Conservation (phyloP, 257 asterid genomes). For the Solanum virginianum region DNA sequence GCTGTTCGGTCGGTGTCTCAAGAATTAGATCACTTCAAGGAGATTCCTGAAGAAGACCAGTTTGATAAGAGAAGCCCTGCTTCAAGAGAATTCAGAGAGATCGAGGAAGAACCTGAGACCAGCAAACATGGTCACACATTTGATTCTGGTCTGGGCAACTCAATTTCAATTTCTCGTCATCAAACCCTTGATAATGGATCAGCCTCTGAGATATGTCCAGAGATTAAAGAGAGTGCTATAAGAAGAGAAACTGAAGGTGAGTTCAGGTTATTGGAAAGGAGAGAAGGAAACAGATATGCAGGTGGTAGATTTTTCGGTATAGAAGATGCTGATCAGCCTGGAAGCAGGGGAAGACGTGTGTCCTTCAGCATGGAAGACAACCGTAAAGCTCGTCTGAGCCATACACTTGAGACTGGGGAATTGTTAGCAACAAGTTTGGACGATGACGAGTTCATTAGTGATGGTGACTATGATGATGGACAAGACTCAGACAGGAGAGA, state of each 20-base stretch:
- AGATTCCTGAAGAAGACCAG: constrained; percentile 49
- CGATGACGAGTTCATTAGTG: constrained; percentile 67
- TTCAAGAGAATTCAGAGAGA: constrained; percentile 36
- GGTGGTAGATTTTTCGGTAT: constrained; percentile 82
- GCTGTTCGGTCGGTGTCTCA: constrained; percentile 83
- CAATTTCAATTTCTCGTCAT: constrained; percentile 12
- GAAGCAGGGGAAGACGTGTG: constrained; percentile 73
- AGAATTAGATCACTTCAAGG: constrained; percentile 61
- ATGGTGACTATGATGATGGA: constrained; percentile 57
- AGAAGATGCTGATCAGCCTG: constrained; percentile 76
- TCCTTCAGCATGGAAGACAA: constrained; percentile 76
- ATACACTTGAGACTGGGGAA: constrained; percentile 52
- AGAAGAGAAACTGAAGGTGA: constrained; percentile 97
- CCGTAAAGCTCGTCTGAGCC: constrained; percentile 30
- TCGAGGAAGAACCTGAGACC: constrained; percentile 52
- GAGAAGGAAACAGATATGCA: constrained; percentile 64
- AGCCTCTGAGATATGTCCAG: constrained; percentile 32
- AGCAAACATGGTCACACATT: constrained; percentile 13
- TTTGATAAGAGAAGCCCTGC: constrained; percentile 14
- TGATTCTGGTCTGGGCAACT: constrained; percentile 9
- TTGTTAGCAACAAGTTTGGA: constrained; percentile 43
- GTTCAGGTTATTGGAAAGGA: constrained; percentile 78
- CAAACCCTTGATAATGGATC: constrained; percentile 32
- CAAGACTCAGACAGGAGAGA: constrained; percentile 80
- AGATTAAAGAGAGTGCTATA: constrained; percentile 81